Evolutionary conservation across 2,329 filamentous ascomycete genomes (phyloP), one percentile per base, ranked within the genome.

Genomic region (Cladosporium sp.): DNA sequence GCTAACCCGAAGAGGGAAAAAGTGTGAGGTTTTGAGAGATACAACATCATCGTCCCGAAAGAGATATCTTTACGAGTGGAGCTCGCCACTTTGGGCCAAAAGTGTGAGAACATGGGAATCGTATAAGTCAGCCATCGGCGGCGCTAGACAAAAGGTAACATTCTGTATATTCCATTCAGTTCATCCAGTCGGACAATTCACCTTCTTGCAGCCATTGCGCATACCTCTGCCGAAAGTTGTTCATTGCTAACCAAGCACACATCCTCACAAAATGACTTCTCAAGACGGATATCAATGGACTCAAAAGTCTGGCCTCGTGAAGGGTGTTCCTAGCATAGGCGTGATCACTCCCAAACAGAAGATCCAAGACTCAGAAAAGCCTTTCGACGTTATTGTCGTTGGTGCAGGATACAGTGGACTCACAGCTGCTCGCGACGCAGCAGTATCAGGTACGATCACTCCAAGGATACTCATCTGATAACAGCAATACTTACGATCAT

Each of bases 321-420:
- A 52, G 14, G 49, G 49, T 24, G 49, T 52, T 30, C 49, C 49
- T 8, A 52, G 49, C 49, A 52, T 52, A 4, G 49, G 49, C 14
- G 49, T 52, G 5, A 52, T 52, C 21, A 36, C 30, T 1, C 55
- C 55, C 30, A 36, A 59, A 18, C 49, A 52, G 15, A 26, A 30
- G 4, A 49, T 49, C 61, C 65, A 74, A 69, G 52, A 34, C 71
- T 49, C 49, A 28, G 18, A 15, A 10, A 26, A 30, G 18, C 49
- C 24, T 2, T 55, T 47, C 51, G 51, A 59, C 36, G 58, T 30
- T 1, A 47, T 79, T 18, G 79, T 83, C 36, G 70, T 82, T 12
- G 81, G 83, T 12, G 81, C 78, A 8, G 82, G 82, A 1, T 81
- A 77, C 68, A 79, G 78, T 11, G 82, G 80, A 6, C 76, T 82